Evolutionary conservation across 495 filamentous ascomycete genomes (phyloP), one percentile per base, ranked within the genome.

Genomic region (Terfezia claveryi): DNA sequence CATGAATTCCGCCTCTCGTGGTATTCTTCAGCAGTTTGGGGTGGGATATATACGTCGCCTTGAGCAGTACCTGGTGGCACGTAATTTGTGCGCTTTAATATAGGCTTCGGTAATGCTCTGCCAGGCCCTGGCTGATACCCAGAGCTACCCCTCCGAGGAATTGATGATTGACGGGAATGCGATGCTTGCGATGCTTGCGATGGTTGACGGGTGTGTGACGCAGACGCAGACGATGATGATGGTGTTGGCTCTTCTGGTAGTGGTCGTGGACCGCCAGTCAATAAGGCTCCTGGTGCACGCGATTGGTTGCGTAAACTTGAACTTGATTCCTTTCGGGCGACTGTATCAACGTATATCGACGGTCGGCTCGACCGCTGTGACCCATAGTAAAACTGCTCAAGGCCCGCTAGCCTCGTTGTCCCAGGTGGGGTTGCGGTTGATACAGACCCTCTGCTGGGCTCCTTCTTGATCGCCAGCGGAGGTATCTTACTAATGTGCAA

Each of bases 1-100:
- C 60, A 62, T 65, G 57, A 58, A 59, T 51, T 62, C 23, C 62
- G 64, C 52, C 57, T 57, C n/a, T 54, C 46, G 37, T 56, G 58
- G 51, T 65, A 65, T 53, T 65, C 63, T 36, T 62, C 63, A 17
- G 49, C 38, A 17, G 63, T 60, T 38, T 54, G 55, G 2, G 62
- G 63, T 23, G 62, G 63, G 16, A 65, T 46, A 32, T 32, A 32
- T 32, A 32, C 27, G 27, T 7, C 27, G 7, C 27, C 27, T 32
- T 32, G 27, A 32, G 27, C 27, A 32, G 27, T 32, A 32, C 27
- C 27, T 32, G 27, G 27, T 32, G 27, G 27, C 14, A 14, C 17
- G 12, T 46, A 20, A 14, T 46, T 46, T 46, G 41, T 46, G 4
- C 41, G 41, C 41, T 46, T 46, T 14, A 46, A 20, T 14, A 46